These are phyloP conservation scores for Beauveria rudraprayagi DNA, from an alignment of 2,329 filamentous ascomycete genomes.

Conservation along the genomic window DNA sequence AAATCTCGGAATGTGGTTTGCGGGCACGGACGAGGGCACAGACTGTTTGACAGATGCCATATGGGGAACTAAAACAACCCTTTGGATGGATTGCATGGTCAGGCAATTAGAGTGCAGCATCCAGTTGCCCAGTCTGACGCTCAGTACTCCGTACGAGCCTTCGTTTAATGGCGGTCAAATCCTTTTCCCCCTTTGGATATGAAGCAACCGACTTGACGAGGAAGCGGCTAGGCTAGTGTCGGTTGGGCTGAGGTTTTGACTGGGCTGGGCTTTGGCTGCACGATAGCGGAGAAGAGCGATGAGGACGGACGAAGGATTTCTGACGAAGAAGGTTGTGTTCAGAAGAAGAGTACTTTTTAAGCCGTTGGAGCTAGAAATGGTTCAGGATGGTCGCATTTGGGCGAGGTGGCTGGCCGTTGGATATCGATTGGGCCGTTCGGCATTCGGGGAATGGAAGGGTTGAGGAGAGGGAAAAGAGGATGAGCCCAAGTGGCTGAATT, in stretches of 20 bases:
- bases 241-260: background rate
- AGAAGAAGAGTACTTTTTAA: background rate
- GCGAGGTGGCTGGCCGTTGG: background rate
- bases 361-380: background rate
- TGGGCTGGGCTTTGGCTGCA: background rate
- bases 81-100: background rate
- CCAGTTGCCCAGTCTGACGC: background rate
- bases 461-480: background rate
- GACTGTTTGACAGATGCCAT: constrained; percentile 1
- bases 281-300: background rate
- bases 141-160: background rate
- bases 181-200: background rate
- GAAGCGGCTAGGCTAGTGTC: background rate
- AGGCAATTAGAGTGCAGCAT: background rate
- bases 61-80: background rate
- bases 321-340: background rate
- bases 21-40: constrained; percentile 7
- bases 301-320: background rate
- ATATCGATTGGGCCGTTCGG: background rate
- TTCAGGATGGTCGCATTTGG: background rate
- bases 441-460: background rate
- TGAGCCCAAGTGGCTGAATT: background rate
- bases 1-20: constrained; percentile 6
- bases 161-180: background rate
- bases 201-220: background rate